Base-by-base conservation (phyloP, 768 basidiomycete genomes). In the Cyathus striatus region DNA sequence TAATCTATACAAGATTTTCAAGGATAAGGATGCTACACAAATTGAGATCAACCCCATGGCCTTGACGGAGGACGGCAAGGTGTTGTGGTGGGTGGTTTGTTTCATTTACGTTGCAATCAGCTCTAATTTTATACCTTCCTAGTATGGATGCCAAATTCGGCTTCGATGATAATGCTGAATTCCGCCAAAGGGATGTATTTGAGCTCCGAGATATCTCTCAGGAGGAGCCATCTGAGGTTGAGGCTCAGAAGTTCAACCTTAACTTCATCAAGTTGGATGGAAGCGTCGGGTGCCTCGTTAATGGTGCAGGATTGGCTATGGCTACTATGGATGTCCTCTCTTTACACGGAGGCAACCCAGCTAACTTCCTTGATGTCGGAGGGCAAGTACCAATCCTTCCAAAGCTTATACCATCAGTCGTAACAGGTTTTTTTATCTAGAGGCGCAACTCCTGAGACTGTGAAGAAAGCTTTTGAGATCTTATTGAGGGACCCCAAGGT, bases 91-190 rank as follows among this genome's bases (percentile, higher is more conserved):
- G 50, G 79, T 66, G n/a, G 3, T 43, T 49, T 10, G 13, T 39
- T 25, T 24, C 23, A 16, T n/a, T 18, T 39, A 25, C 12, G 30
- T 46, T 32, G 16, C 41, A 16, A 42, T 27, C 12, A 9, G 20
- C 40, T 10, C 44, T 23, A 23, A 46, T 42, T 35, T 45, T 54
- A 32, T n/a, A 27, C 23, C 36, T 48, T 10, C n/a, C n/a, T 51
- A 95, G 94, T 72, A 98, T 99, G 96, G 96, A 99, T 64, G 96
- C 96, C 62, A 99, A 99, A 66, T 91, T 98, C 48, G 92, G 93
- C n/a, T 99, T 99, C 56, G 96, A 99, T 56, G 96, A 99, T 62
- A 98, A 99, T 59, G 96, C 96, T 26, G 92, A 93, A 59, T 99
- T 99, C 80, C 86, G 96, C 48, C 96, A 99, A 60, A 66, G 81